These are phyloP conservation scores for Penicillium turbatum DNA, from an alignment of 495 filamentous ascomycete species.

Conservation along the genomic window DNA sequence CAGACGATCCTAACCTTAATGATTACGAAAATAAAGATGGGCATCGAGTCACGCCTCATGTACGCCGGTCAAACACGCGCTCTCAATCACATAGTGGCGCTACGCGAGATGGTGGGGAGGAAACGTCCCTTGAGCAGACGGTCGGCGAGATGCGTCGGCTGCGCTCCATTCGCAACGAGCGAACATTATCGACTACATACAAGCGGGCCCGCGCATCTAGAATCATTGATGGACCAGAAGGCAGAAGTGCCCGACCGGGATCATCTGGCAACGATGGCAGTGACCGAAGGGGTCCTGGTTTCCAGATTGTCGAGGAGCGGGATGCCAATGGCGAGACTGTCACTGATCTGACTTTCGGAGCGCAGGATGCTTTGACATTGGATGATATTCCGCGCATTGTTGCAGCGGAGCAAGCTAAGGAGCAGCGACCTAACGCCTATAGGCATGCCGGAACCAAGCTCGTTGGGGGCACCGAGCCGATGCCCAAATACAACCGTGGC, in stretches of 20 bases:
- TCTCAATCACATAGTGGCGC: constrained; percentile 70
- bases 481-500: constrained; percentile 65
- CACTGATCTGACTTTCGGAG: constrained; percentile 76
- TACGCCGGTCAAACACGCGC: constrained; percentile 60
- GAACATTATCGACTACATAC: constrained; percentile 84
- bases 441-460: constrained; percentile 72
- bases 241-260: constrained; percentile 68
- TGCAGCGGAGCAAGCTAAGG: constrained; percentile 88
- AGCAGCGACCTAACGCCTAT: constrained; percentile 81
- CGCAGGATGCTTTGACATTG: constrained; percentile 84
- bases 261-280: constrained; percentile 67
- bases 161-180: constrained; percentile 88
- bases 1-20: constrained; percentile 69
- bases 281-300: constrained; percentile 53
- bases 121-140: constrained; percentile 87
- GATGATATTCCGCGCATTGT: constrained; percentile 98
- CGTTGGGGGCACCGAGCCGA: constrained; percentile 55
- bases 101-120: constrained; percentile 51
- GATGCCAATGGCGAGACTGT: constrained; percentile 68
- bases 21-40: constrained; percentile 66
- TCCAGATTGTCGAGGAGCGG: constrained; percentile 84
- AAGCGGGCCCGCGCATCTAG: constrained; percentile 85
- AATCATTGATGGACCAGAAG: constrained; percentile 89
- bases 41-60: constrained; percentile 43
- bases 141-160: constrained; percentile 90